Evolutionary conservation across 2,329 filamentous ascomycete species (phyloP).

Genomic region (Arthrobotrys iridis): DNA sequence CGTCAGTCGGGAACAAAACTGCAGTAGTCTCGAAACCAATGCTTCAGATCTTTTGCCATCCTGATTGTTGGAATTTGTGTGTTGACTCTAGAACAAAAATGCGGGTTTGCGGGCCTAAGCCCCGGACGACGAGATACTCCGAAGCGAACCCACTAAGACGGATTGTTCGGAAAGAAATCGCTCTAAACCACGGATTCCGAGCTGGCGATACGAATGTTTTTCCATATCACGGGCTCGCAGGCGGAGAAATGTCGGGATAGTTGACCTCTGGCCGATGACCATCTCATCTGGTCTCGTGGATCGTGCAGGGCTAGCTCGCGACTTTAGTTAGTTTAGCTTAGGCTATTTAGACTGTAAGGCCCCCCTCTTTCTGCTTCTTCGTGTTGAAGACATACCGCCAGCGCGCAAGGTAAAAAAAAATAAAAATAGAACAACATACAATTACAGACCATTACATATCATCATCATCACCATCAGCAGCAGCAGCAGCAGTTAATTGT

Average conservation of each 20-base stretch:
- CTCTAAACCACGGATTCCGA: background rate
- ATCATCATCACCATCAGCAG: too few species aligned
- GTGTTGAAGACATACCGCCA: slow-evolving; percentile 20
- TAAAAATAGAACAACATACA: background rate
- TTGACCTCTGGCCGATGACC: slow-evolving; percentile 1
- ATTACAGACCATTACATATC: background rate
- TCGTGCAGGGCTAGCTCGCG: slow-evolving; percentile 1
- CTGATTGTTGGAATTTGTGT: slow-evolving; percentile 27
- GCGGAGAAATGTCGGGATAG: slow-evolving; percentile 47
- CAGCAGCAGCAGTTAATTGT: too few species aligned
- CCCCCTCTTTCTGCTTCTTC: slow-evolving; percentile 17
- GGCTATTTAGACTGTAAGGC: slow-evolving; percentile 48
- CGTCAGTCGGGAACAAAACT: too few species aligned
- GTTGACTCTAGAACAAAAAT: slow-evolving; percentile 10
- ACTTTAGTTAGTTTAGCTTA: slow-evolving; percentile 14
- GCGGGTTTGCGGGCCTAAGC: slow-evolving; percentile 17
- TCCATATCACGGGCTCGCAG: slow-evolving; percentile 7
- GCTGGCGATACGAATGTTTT: slow-evolving; percentile 23
- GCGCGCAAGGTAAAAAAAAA: background rate
- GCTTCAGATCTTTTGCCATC: too few species aligned
- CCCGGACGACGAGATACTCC: slow-evolving; percentile 41
- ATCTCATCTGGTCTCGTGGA: background rate
- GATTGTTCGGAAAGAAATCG: slow-evolving; percentile 42
- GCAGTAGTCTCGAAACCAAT: too few species aligned
- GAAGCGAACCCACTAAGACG: slow-evolving; percentile 6